A percentile compares a stretch with the other conserved stretches of the same genome.
Evolutionary conservation across 163 green algal genomes (phyloP).

Genomic region (Scenedesmus sp.): DNA sequence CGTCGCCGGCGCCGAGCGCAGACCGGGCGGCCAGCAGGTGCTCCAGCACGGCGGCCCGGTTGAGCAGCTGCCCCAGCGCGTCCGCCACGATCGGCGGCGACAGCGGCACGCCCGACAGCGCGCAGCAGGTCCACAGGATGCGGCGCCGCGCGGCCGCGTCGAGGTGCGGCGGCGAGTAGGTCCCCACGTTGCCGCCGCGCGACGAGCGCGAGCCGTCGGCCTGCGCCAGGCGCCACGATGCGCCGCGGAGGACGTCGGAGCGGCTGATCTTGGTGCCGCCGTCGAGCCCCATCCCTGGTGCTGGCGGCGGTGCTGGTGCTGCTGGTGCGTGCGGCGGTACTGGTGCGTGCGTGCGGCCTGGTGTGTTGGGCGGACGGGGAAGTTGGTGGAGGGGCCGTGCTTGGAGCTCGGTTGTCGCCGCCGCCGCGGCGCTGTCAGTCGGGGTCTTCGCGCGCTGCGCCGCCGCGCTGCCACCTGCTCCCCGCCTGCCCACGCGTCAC

Average conservation of each 20-base stretch:
- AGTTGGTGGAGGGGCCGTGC: too few relatives aligned
- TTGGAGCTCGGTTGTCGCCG: too few relatives aligned
- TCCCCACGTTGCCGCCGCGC: slow-evolving; percentile 56
- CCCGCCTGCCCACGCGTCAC: too few relatives aligned
- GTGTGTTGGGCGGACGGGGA: too few relatives aligned
- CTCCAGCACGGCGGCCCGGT: slow-evolving; percentile 71
- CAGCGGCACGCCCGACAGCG: slow-evolving; percentile 64
- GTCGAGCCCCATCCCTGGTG: slow-evolving; percentile 29
- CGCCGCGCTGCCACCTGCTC: too few relatives aligned
- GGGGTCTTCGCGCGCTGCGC: too few relatives aligned
- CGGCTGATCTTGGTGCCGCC: slow-evolving; percentile 64
- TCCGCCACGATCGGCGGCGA: slow-evolving; percentile 67
- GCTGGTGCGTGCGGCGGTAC: background rate
- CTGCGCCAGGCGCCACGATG: slow-evolving; percentile 58
- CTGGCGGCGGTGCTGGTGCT: background rate
- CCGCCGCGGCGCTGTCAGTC: too few relatives aligned
- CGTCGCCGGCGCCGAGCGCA: background rate
- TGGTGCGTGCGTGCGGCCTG: too few relatives aligned
- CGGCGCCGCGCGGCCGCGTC: slow-evolving; percentile 45
- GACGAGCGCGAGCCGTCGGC: slow-evolving; percentile 59
- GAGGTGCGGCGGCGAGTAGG: slow-evolving; percentile 41
- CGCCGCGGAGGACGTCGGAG: slow-evolving; percentile 66
- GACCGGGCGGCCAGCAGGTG: slow-evolving; percentile 60
- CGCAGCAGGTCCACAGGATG: slow-evolving; percentile 66
- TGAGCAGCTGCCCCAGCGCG: slow-evolving; percentile 72